Conservation (phyloP, 805 yeast species). For the Maudiozyma bulderi region DNA sequence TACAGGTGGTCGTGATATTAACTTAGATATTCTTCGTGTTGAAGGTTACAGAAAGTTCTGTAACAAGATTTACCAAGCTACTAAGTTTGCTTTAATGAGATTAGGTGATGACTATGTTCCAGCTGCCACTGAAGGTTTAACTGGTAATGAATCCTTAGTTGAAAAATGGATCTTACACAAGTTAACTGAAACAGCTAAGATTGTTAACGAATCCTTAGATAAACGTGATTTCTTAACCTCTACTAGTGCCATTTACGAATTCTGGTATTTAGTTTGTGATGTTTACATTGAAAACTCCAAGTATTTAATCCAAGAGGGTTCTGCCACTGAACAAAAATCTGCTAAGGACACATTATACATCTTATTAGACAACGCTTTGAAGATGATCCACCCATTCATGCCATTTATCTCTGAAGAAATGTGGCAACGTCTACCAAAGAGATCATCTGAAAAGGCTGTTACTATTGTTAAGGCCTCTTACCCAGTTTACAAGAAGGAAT, state of each 20-base stretch:
- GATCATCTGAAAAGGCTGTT: conserved; percentile 56
- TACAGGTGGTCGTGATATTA: conserved; percentile 97
- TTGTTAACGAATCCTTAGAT: conserved; percentile 58
- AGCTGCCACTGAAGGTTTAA: conserved; percentile 48
- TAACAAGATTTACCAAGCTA: conserved; percentile 98
- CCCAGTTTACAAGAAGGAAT: conserved; percentile 57
- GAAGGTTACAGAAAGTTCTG: conserved; percentile 99
- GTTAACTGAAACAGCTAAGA: conserved; percentile 58
- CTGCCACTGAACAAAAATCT: conserved; percentile 70
- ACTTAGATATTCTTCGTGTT: conserved; percentile 89
- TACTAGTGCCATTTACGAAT: conserved; percentile 79
- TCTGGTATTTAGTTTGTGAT: conserved; percentile 95
- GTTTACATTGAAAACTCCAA: conserved; percentile 97
- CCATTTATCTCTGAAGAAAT: conserved; percentile 94
- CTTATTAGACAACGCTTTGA: conserved; percentile 83
- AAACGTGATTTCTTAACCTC: conserved; percentile 82
- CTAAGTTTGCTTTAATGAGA: conserved; percentile 90
- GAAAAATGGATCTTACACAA: conserved; percentile 95
- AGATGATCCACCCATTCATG: conserved; percentile 95
- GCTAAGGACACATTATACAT: conserved; percentile 93
- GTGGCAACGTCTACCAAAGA: conserved; percentile 97
- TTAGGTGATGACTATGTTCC: conserved; percentile 85
- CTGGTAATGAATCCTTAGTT: conserved; percentile 81
- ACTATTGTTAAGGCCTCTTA: conserved; percentile 73
- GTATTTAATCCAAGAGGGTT: conserved; percentile 83